Evolutionary conservation across 495 filamentous ascomycete genomes (phyloP), one percentile per base, ranked within the genome.

Genomic region (Lentithecium fluviatile): DNA sequence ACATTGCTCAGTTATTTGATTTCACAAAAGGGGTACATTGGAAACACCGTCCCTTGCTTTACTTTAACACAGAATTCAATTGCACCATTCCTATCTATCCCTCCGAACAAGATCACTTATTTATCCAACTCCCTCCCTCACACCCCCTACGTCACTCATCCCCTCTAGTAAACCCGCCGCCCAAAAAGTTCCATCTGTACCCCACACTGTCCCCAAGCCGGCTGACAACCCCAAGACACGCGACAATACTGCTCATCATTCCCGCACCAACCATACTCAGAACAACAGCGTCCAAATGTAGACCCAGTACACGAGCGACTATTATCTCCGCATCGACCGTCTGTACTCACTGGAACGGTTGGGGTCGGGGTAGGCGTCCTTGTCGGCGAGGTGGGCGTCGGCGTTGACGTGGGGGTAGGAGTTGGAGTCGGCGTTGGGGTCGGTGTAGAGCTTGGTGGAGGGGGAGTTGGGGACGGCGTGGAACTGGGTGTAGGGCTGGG

Each of bases 231-330:
- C 46, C 52, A 58, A 2, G 15, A 10, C n/a, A 42, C n/a, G 2
- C 47, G n/a, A 32, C 60, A 64, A 24, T 64, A 64, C 11, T 64
- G 53, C 5, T 37, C 40, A 29, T 58, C 34, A 37, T 53, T 53
- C 20, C 60, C 60, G 38, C 60, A 64, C 12, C 26, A 64, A 15
- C 19, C 29, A 20, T 65, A 65, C 10, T 56, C 56, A 6, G 49
- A 56, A 34, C 62, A 65, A 38, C 62, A 65, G 20, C 26, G 37
- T 20, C 62, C 62, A 48, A 55, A 65, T 5, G 62, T 65, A 1
- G 43, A 52, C 0, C 62, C 56, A 1, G 32, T 36, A 34, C 62
- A 65, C 2, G 46, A 34, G 10, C 48, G 19, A 11, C 62, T 56
- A 26, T 60, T 56, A 32, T 4, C 40, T 4, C 62, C 62, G 26